phyloP scores from a whole-genome alignment of 148 eudicot species.

The Agrostemma githago region DNA sequence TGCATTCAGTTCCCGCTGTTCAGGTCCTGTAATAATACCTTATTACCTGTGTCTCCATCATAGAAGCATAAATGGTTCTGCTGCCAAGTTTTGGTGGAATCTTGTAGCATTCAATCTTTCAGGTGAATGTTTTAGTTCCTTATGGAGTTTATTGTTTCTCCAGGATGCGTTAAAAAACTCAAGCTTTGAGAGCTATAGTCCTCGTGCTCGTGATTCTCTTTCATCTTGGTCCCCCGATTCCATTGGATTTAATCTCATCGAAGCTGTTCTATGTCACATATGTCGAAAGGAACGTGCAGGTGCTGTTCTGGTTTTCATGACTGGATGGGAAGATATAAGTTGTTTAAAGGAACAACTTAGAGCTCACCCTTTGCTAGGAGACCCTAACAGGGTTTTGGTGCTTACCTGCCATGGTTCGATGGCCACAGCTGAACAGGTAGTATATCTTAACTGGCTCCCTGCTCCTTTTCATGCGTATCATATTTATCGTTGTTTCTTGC shows the following conservation, averaged over 20 bases:
- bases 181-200: slow-evolving; percentile 71
- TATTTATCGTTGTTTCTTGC: slow-evolving; percentile 3
- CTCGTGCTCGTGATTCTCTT: slow-evolving; percentile 89
- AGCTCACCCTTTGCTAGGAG: slow-evolving; percentile 97
- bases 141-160: slow-evolving; percentile 17
- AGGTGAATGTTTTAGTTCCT: slow-evolving; percentile 12
- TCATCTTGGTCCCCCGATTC: slow-evolving; percentile 87
- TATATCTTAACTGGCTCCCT: slow-evolving; percentile 6
- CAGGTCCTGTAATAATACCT: slow-evolving; percentile 4
- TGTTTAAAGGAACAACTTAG: slow-evolving; percentile 88
- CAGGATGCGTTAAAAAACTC: slow-evolving; percentile 81
- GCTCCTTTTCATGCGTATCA: neutral
- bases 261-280: slow-evolving; percentile 90
- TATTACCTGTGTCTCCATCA: neutral
- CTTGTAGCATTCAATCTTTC: slow-evolving; percentile 7
- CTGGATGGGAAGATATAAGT: slow-evolving; percentile 99
- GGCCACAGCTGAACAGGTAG: slow-evolving; percentile 95
- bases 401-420: slow-evolving; percentile 98
- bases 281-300: slow-evolving; percentile 95
- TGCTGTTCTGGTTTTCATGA: slow-evolving; percentile 96
- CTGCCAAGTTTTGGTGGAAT: neutral
- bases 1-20: neutral
- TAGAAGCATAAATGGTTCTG: neutral
- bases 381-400: slow-evolving; percentile 89
- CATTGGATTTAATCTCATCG: slow-evolving; percentile 93